Base-by-base conservation (phyloP, 2,329 filamentous ascomycete genomes). In the Capronia coronata region DNA sequence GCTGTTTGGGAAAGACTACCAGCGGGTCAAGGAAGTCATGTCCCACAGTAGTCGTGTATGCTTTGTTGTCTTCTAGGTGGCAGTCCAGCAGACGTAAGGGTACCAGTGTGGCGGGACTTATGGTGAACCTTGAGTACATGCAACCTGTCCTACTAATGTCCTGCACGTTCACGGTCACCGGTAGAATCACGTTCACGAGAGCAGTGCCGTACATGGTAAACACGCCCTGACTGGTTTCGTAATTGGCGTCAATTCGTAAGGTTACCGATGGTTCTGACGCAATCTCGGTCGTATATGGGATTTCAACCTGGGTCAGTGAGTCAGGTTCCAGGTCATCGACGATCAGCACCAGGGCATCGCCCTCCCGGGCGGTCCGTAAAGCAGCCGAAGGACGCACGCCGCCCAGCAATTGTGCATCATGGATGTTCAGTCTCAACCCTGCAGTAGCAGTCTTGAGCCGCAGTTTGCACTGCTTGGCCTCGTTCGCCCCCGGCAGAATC, bases 131-230 rank as follows among this genome's bases (percentile, higher is more conserved):
- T 0, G 90, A 96, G 63, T 93, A 93, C 0, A 97, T 75, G 0
- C 80, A 76, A 6, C 82, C 72, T 55, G 87, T 81, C 64, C 95
- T 94, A 73, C 97, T 97, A 22, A 94, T 80, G 60, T 98, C 93
- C 62, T 97, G 90, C 4, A 98, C 93, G 58, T 97, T 97, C 55
- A 98, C 93, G 2, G 91, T 90, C 2, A 98, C 75, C 0, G 88
- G 87, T 3, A 98, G 73, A 1, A 85, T 78, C 1, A 93, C 84
- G 2, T 83, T 77, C 16, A 94, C 75, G 2, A 75, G 78, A 16
- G 79, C 77, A 6, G 76, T 74, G 13, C 77, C 78, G 13, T 80
- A 76, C 63, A 83, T 84, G 46, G 75, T 73, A 56, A 87, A 86
- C 6, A 71, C 73, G 2, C 83, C 85, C 2, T 78, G 70, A 0